Percentiles rank a stretch among this genome's conserved stretches.
Evolutionary conservation across 106 monocot species (phyloP).

Genomic region (Dactylorhiza incarnata): DNA sequence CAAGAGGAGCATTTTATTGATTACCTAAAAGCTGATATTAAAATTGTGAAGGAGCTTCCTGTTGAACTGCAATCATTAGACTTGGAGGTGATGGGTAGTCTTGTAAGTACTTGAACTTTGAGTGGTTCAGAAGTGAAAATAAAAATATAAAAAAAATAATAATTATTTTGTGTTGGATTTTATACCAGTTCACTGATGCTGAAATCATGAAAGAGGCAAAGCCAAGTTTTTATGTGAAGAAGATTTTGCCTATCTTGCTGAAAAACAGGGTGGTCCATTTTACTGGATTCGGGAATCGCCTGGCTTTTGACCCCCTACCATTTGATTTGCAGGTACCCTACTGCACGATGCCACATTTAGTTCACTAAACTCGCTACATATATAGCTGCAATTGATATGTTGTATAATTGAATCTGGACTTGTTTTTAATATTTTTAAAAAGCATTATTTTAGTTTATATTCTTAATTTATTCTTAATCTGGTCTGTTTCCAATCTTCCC

Average conservation of each 20-base stretch:
- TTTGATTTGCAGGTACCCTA: conserved; percentile 72
- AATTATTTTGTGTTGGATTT: background rate
- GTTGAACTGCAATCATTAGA: conserved; percentile 74
- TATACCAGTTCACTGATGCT: conserved; percentile 61
- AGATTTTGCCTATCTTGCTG: conserved; percentile 69
- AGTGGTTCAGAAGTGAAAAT: background rate
- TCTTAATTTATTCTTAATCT: conserved; percentile 3
- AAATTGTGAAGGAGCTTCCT: conserved; percentile 85
- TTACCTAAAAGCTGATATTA: conserved; percentile 68
- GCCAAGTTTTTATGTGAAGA: conserved; percentile 84
- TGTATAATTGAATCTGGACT: background rate
- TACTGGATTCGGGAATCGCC: conserved; percentile 91
- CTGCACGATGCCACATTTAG: background rate
- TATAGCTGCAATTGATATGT: background rate
- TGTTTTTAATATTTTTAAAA: background rate
- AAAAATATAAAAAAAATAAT: background rate
- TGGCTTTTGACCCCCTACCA: conserved; percentile 91
- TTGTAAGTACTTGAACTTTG: conserved; percentile 48
- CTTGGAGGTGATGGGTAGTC: conserved; percentile 86
- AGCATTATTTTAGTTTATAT: background rate
- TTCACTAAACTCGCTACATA: background rate
- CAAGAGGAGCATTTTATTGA: conserved; percentile 89
- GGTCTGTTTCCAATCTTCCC: no score
- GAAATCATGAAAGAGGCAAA: conserved; percentile 91
- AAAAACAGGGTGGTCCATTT: conserved; percentile 86